phyloP scores from a whole-genome alignment of 2,329 filamentous ascomycete species.

The Phaeosphaeriaceae sp. region DNA sequence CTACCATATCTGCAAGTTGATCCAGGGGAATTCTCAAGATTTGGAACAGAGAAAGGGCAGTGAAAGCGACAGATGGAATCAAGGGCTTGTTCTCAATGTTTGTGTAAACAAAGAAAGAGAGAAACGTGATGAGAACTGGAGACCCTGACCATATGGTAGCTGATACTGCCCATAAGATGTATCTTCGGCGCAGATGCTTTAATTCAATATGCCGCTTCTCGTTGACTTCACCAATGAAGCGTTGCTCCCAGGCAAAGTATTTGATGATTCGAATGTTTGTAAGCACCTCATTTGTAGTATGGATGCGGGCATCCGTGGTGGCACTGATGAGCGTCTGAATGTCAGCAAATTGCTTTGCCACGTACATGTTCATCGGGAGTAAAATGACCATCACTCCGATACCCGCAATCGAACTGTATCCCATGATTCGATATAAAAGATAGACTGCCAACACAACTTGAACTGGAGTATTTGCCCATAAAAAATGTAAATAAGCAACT shows the following conservation, averaged over 20 bases:
- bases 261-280: slow-evolving; percentile 99
- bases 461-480: slow-evolving; percentile 90
- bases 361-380: slow-evolving; percentile 86
- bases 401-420: slow-evolving; percentile 90
- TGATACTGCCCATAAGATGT: slow-evolving; percentile 88
- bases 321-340: slow-evolving; percentile 91
- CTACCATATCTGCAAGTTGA: slow-evolving; percentile 97
- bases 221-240: slow-evolving; percentile 84
- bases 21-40: slow-evolving; percentile 91
- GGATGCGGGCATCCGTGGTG: slow-evolving; percentile 93
- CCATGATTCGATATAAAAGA: slow-evolving; percentile 88
- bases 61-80: slow-evolving; percentile 92
- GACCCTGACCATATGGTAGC: slow-evolving; percentile 97
- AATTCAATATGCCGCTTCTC: slow-evolving; percentile 86
- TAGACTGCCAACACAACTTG: slow-evolving; percentile 82
- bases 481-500: slow-evolving; percentile 91
- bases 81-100: slow-evolving; percentile 86
- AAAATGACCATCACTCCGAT: slow-evolving; percentile 89
- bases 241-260: slow-evolving; percentile 97
- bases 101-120: slow-evolving; percentile 94
- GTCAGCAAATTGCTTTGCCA: slow-evolving; percentile 82
- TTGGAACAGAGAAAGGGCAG: slow-evolving; percentile 93
- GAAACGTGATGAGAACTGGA: slow-evolving; percentile 92
- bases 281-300: slow-evolving; percentile 94
- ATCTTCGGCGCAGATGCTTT: slow-evolving; percentile 77